Base-by-base conservation (phyloP, 1,139 yeast genomes). In the Debaryomyces psychrophilus region DNA sequence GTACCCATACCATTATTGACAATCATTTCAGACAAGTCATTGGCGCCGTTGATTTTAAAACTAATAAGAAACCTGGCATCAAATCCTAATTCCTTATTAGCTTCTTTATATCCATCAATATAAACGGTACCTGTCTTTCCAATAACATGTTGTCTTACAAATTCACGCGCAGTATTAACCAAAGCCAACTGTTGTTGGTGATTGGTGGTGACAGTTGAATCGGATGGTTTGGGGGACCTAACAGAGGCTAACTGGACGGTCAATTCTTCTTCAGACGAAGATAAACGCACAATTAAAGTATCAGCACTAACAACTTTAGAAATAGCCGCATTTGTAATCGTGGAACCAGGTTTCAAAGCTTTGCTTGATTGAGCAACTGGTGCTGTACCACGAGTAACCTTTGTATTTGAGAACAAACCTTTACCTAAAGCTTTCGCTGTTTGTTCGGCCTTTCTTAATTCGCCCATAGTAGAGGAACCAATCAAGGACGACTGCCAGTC, bases 401-500 rank as follows among this genome's bases (percentile, higher is more conserved):
- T 38, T n/a, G 62, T 50, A 11, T 64, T 64, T 14, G 64, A 53
- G 82, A 84, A 87, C 31, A 84, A 59, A n/a, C 87, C 88, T 51
- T 76, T 75, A 17, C 82, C 87, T 23, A 73, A 68, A 8, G 76
- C 74, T 57, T 77, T 83, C n/a, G 95, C 95, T 1, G 73, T 62
- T 54, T 75, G 81, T 62, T 87, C 96, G 22, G 87, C 82, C 48
- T 73, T 77, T 62, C 96, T 79, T 47, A 86, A 73, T 26, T 63
- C 61, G 3, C 77, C 59, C 92, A 89, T 87, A 37, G 71, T 71
- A 33, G 75, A 66, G 5, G 90, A 71, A 2, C 96, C 96, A 47
- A 90, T 69, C 43, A 82, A 60, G n/a, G 81, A 65, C 1, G 90
- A 82, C 63, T 89, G 96, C 93, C 95, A 87, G 62, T 89, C 96